Evolutionary conservation across 345 rosid genomes (phyloP).

Genomic region (Clausena lansium): DNA sequence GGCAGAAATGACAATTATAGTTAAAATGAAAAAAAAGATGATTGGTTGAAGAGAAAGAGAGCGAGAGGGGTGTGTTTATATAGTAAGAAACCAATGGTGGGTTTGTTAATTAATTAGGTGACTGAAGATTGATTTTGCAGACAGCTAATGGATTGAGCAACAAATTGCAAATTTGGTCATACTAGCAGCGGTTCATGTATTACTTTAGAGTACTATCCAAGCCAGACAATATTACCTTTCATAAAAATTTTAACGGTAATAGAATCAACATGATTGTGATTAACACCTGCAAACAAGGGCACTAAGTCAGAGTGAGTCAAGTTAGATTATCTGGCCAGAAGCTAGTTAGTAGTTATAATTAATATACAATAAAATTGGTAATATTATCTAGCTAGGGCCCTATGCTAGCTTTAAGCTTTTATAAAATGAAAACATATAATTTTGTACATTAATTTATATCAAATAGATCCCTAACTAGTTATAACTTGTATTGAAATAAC

Average conservation of each 20-base stretch:
- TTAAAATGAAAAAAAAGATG: background rate
- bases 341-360: background rate
- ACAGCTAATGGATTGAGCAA: background rate
- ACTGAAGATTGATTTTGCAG: constrained; percentile 14
- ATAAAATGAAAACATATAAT: background rate
- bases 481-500: too few species aligned
- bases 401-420: background rate
- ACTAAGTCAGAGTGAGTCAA: background rate
- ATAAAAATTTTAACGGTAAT: background rate
- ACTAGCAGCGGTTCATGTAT: constrained; percentile 10
- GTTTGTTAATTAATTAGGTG: constrained; percentile 40
- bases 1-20: background rate
- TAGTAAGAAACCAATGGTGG: constrained; percentile 2
- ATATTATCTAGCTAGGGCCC: background rate
- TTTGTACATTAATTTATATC: background rate
- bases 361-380: too few species aligned
- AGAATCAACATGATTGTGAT: background rate
- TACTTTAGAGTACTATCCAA: constrained; percentile 33
- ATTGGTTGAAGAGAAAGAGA: constrained; percentile 14
- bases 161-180: constrained; percentile 12
- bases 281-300: background rate
- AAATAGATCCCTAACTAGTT: background rate
- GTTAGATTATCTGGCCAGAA: background rate
- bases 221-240: constrained; percentile 2
- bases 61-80: constrained; percentile 19